Conservation (phyloP, 169 alveolate species). For the Plasmodium falciparum region DNA sequence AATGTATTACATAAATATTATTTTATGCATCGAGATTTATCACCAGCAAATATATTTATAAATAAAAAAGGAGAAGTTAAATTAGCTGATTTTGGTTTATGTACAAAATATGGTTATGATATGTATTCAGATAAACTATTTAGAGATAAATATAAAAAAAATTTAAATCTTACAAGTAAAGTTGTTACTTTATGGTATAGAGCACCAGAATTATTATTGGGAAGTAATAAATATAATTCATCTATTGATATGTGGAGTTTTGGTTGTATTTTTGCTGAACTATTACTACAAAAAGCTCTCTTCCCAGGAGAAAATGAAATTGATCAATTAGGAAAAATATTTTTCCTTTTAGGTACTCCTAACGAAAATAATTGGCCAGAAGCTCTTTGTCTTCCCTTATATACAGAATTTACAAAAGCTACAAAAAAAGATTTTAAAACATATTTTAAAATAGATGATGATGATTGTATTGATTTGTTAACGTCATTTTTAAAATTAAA, state of each 20-base stretch:
- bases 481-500: constrained; percentile 80
- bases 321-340: constrained; percentile 89
- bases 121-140: constrained; percentile 76
- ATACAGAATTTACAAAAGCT: constrained; percentile 81
- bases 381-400: constrained; percentile 83
- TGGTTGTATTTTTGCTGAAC: constrained; percentile 96
- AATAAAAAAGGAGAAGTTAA: constrained; percentile 87
- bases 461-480: constrained; percentile 79
- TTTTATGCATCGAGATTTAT: constrained; percentile 89
- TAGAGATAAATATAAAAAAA: constrained; percentile 78
- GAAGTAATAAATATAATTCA: constrained; percentile 91
- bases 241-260: constrained; percentile 96
- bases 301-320: constrained; percentile 92
- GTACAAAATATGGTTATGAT: constrained; percentile 84
- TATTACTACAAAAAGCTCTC: constrained; percentile 89
- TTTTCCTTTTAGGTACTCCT: constrained; percentile 90
- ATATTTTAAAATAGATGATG: constrained; percentile 72
- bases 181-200: constrained; percentile 96
- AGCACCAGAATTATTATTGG: constrained; percentile 96
- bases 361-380: constrained; percentile 92
- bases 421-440: constrained; percentile 75
- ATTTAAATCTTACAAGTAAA: constrained; percentile 88
- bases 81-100: constrained; percentile 93
- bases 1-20: constrained; percentile 83
- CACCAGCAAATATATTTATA: constrained; percentile 90